phyloP scores from a whole-genome alignment of 2,329 filamentous ascomycete species.

The Microsporum ferrugineum region DNA sequence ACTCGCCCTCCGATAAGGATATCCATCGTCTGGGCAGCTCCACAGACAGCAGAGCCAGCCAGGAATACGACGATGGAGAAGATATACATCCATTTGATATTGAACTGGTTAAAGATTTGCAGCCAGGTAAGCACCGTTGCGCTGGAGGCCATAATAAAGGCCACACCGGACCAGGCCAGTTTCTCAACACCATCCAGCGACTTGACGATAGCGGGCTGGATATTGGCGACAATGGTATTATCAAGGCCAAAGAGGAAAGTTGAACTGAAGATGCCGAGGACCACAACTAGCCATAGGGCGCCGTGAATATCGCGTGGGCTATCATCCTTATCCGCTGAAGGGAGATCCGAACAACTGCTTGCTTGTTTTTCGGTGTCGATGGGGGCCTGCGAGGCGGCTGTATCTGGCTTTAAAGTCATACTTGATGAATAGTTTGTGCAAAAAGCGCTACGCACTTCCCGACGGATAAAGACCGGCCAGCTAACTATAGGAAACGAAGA shows the following conservation, averaged over 20 bases:
- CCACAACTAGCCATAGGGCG: not conserved
- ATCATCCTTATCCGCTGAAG: not conserved
- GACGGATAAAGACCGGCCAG: not conserved
- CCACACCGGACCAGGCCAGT: constrained; percentile 34
- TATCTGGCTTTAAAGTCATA: not conserved
- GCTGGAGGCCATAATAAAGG: constrained; percentile 33
- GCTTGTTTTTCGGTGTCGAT: not conserved
- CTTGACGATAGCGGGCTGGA: constrained; percentile 32
- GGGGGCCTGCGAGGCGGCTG: not conserved
- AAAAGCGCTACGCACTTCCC: no score
- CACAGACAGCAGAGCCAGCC: constrained; percentile 30
- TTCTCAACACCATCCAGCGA: constrained; percentile 28
- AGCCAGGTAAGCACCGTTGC: constrained; percentile 28
- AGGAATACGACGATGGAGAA: constrained; percentile 22
- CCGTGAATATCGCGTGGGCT: not conserved
- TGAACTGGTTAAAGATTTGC: constrained; percentile 33
- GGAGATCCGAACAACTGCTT: not conserved
- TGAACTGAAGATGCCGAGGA: not conserved
- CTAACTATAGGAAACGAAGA: not conserved
- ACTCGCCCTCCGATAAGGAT: constrained; percentile 37
- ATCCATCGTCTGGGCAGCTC: constrained; percentile 35
- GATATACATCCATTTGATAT: constrained; percentile 37
- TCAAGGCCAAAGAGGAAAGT: not conserved
- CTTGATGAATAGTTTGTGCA: not conserved
- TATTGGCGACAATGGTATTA: constrained; percentile 2